Evolutionary conservation across 176 grass and related monocot genomes (phyloP).

Genomic region (Tillandsia fasciculata): DNA sequence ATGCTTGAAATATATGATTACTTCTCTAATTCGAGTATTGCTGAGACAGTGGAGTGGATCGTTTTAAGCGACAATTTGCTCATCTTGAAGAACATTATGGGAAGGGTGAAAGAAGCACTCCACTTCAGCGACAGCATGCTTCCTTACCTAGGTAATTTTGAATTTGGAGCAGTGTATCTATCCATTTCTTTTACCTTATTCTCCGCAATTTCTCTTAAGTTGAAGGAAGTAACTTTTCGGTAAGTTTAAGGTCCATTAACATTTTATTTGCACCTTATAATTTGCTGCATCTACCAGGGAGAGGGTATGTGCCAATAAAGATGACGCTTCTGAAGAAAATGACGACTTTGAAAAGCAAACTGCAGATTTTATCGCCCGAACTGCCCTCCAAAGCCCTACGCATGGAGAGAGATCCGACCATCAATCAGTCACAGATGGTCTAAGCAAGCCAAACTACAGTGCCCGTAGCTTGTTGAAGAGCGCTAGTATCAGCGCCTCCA

Average conservation of each 20-base stretch:
- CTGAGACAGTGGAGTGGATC: conserved; percentile 80
- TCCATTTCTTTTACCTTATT: background rate
- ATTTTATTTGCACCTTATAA: conserved; percentile 12
- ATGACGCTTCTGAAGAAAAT: conserved; percentile 21
- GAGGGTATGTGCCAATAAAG: conserved; percentile 47
- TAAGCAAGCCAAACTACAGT: conserved; percentile 44
- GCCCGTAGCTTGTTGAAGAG: conserved; percentile 78
- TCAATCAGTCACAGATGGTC: conserved; percentile 49
- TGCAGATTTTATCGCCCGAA: conserved; percentile 29
- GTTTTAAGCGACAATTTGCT: conserved; percentile 87
- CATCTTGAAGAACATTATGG: conserved; percentile 77
- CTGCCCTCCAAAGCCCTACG: conserved; percentile 19
- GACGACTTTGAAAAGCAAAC: conserved; percentile 40
- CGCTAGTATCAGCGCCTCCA: conserved; percentile 78
- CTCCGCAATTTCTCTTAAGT: background rate
- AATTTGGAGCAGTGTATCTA: conserved; percentile 3
- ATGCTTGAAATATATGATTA: background rate
- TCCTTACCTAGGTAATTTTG: conserved; percentile 75
- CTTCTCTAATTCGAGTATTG: conserved; percentile 19
- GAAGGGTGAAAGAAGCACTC: conserved; percentile 54
- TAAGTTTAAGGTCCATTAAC: conserved; percentile 8
- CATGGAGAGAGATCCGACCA: conserved; percentile 32
- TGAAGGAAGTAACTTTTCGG: conserved; percentile 8
- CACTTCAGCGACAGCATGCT: conserved; percentile 52
- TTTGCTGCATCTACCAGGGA: conserved; percentile 31